Base-by-base conservation (phyloP, 2,329 filamentous ascomycete species). In the Sporothrix variecibatus region DNA sequence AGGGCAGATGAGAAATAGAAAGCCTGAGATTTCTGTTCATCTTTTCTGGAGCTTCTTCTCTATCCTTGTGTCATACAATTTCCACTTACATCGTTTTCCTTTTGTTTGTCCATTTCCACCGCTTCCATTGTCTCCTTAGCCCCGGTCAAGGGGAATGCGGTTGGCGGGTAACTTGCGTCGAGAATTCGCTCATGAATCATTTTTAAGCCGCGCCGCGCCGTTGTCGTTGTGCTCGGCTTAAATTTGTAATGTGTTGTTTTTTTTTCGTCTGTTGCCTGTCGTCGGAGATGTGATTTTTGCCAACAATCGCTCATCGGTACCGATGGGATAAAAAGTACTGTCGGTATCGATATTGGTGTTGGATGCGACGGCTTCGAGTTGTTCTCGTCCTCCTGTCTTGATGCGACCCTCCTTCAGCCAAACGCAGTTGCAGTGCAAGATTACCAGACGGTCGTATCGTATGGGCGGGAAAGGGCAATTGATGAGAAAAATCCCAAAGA, bases 41-140 rank as follows among this genome's bases (percentile, higher is more conserved):
- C 6, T 28, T n/a, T 65, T 28, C 38, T 67, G 60, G 34, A 28
- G 38, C 23, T 9, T 46, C 40, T 43, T 40, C 64, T 26, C 40
- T 23, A 46, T 60, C 53, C 49, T 38, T 38, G 15, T 53, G 17
- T 26, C 17, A 26, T 23, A 15, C 15, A 11, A 11, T 12, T 20
- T 49, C 23, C n/a, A 17, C 20, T 26, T n/a, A 3, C 17, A n/a
- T 56, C 15, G 2, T 60, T 43, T 43, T 31, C 5, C 20, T 60
- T 60, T 60, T 17, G 38, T 67, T 67, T 67, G 62, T 67, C 62
- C 62, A 67, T 46, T 46, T 67, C 60, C 7, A 43, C 40, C 56
- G n/a, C 60, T 43, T n/a, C 38, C 38, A 8, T 43, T n/a, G 15
- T 11, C 5, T 38, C n/a, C 4, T 28, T 67, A 43, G 62, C 12